A percentile compares a stretch with the other conserved stretches of the same genome.
Conservation (phyloP, 2,329 filamentous ascomycete species). For the Ceratocystis lukuohia region DNA sequence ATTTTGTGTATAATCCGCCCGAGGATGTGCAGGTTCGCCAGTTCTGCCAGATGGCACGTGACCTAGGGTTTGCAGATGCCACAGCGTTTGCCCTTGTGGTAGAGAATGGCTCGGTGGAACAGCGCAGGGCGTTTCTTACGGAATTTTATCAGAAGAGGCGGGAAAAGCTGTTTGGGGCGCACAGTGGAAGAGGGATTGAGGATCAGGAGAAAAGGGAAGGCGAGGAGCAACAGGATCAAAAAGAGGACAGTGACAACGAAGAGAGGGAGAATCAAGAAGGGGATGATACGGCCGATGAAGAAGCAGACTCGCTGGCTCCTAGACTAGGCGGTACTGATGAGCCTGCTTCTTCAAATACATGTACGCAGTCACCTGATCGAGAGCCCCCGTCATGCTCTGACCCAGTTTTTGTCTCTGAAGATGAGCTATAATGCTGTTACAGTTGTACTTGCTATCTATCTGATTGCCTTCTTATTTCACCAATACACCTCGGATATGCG, state of each 20-base stretch:
- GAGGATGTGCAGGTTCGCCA: slow-evolving; percentile 62
- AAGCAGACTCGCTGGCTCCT: neutral
- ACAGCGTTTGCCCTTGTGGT: slow-evolving; percentile 82
- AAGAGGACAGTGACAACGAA: neutral
- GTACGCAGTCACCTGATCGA: neutral
- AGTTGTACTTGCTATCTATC: neutral
- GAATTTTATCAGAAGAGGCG: slow-evolving; percentile 62
- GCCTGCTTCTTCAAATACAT: neutral
- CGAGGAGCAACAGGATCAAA: neutral
- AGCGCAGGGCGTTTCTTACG: slow-evolving; percentile 65
- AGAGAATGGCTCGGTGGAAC: slow-evolving; percentile 76
- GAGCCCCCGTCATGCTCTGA: neutral
- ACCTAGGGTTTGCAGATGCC: slow-evolving; percentile 61
- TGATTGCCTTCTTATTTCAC: slow-evolving; percentile 32
- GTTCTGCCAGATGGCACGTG: slow-evolving; percentile 79
- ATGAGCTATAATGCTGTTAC: slow-evolving; percentile 26
- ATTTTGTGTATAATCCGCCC: slow-evolving; percentile 54
- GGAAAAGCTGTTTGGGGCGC: slow-evolving; percentile 32
- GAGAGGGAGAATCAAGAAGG: neutral
- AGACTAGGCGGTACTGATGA: neutral
- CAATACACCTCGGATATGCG: slow-evolving; percentile 39
- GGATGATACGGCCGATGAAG: slow-evolving; percentile 18
- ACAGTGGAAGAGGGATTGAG: slow-evolving; percentile 8
- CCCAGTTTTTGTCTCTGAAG: slow-evolving; percentile 30
- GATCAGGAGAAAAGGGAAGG: slow-evolving; percentile 15